Base-by-base conservation (phyloP, 2,329 filamentous ascomycete genomes). In the Aspergillus sp. region DNA sequence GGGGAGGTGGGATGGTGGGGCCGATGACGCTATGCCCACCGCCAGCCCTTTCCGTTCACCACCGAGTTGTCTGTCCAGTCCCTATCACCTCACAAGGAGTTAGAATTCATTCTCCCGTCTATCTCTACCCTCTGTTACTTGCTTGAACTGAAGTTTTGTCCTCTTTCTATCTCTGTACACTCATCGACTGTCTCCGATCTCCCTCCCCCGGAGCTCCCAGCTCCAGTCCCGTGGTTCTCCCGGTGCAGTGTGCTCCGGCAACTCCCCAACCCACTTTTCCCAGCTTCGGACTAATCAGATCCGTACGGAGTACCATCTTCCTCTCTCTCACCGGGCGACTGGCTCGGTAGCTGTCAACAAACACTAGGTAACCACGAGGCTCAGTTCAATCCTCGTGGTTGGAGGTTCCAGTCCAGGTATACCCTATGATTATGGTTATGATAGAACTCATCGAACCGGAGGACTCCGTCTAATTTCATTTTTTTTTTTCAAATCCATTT, bases 211-310 rank as follows among this genome's bases (percentile, higher is more conserved):
- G 14, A 20, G 20, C 40, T 21, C 40, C 40, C 40, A 42, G 19
- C 40, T 42, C 17, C 40, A 13, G 19, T 4, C 23, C 21, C 21
- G 38, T 43, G 49, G 45, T 49, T 52, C 50, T 48, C 45, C 54
- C 67, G 67, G 67, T 58, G 54, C 66, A 70, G 64, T 53, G 66
- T 70, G 65, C 66, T 69, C 67, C 67, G 67, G 53, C 45, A 48
- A 50, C 45, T 36, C 29, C 50, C 32, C 45, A 55, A 51, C 54
- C 57, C 52, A 57, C 54, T 47, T 49, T 41, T 42, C 46, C 45
- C 45, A 13, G 17, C 31, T 17, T 47, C 51, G 42, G 43, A 31
- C 47, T 45, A 55, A 50, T 49, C 45, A 49, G 14, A 42, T 53
- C 45, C 49, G 43, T 32, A 44, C 34, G 19, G 36, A 5, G 16